A percentile compares a stretch with the other conserved stretches of the same genome.
phyloP scores from a whole-genome alignment of 192 early-diverging fungal species.

The Gaertneriomyces sp. region DNA sequence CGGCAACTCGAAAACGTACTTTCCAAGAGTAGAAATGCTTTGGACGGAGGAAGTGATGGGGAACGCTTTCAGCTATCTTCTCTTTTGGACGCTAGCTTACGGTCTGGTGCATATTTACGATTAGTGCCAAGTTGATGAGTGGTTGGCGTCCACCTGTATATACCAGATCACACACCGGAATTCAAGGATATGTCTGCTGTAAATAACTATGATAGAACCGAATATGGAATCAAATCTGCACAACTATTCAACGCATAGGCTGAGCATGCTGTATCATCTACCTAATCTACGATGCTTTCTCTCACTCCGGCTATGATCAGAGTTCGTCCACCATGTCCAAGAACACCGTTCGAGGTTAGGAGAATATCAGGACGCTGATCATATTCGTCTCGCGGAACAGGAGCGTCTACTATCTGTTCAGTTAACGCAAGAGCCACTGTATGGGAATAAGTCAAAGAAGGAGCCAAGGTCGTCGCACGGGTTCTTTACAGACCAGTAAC shows the following conservation, averaged over 20 bases:
- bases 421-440: slow-evolving; percentile 26
- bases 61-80: slow-evolving; percentile 59
- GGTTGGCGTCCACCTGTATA: no score
- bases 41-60: slow-evolving; percentile 57
- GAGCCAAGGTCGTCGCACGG: background rate
- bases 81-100: slow-evolving; percentile 77
- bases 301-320: no score
- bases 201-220: no score
- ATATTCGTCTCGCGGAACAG: slow-evolving; percentile 23
- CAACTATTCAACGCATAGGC: no score
- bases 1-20: slow-evolving; percentile 36
- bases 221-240: no score
- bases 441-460: slow-evolving; percentile 2
- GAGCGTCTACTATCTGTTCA: slow-evolving; percentile 16
- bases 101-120: slow-evolving; percentile 77
- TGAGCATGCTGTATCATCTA: no score
- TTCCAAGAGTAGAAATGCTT: slow-evolving; percentile 26
- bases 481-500: slow-evolving; percentile 41
- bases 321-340: background rate
- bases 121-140: slow-evolving; percentile 16
- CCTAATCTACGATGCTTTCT: no score
- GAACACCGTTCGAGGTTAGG: slow-evolving; percentile 8
- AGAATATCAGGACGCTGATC: slow-evolving; percentile 27
- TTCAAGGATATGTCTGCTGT: no score
- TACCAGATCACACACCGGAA: no score